Evolutionary conservation across 2,329 filamentous ascomycete genomes (phyloP).

Genomic region (Epicoccum sorghinum): DNA sequence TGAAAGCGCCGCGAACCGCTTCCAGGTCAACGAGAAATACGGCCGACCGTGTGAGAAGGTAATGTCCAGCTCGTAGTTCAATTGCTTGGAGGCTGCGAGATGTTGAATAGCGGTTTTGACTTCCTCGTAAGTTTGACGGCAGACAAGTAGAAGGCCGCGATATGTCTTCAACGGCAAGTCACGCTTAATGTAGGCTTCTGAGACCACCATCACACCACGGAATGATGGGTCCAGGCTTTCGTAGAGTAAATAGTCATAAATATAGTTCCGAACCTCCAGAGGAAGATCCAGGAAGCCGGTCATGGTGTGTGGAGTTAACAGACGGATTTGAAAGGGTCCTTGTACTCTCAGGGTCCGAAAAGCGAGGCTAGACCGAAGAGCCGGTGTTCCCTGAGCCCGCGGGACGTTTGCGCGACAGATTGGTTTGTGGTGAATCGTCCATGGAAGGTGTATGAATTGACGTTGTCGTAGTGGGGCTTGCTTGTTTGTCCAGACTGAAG

Average conservation of each 20-base stretch:
- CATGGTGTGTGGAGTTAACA: slow-evolving; percentile 23
- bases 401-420: slow-evolving; percentile 14
- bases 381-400: slow-evolving; percentile 10
- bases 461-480: slow-evolving; percentile 1
- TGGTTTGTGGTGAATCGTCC: slow-evolving; percentile 8
- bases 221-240: slow-evolving; percentile 30
- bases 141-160: slow-evolving; percentile 33
- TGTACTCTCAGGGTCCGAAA: slow-evolving; percentile 19
- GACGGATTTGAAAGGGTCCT: slow-evolving; percentile 17
- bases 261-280: slow-evolving; percentile 35
- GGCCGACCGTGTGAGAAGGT: slow-evolving; percentile 43
- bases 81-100: slow-evolving; percentile 29
- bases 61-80: slow-evolving; percentile 36
- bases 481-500: slow-evolving; percentile 12
- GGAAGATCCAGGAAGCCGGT: slow-evolving; percentile 39
- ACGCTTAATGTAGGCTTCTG: slow-evolving; percentile 34
- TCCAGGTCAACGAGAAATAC: slow-evolving; percentile 40
- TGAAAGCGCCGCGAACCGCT: slow-evolving; percentile 35
- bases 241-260: slow-evolving; percentile 35
- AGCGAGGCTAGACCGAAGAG: slow-evolving; percentile 9
- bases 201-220: slow-evolving; percentile 40
- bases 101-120: slow-evolving; percentile 39
- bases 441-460: slow-evolving; percentile 8
- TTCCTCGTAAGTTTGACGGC: slow-evolving; percentile 32
- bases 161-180: slow-evolving; percentile 37